A percentile compares a stretch with the other conserved stretches of the same genome.
Conservation (phyloP, 2,329 filamentous ascomycete genomes). For the Aspergillus spinulosporus region DNA sequence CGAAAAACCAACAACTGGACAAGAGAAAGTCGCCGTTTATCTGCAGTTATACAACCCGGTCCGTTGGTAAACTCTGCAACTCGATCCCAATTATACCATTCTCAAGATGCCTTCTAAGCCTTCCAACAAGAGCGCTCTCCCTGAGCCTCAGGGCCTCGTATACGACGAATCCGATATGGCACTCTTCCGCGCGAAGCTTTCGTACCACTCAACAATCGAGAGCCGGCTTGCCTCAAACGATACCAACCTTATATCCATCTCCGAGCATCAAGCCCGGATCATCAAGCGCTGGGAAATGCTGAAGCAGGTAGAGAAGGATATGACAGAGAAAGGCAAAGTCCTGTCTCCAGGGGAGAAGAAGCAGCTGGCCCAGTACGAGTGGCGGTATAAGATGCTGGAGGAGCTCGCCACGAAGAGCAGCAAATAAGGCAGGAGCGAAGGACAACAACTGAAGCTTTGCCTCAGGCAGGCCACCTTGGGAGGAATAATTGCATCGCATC, state of each 20-base stretch:
- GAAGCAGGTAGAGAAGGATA: conserved; percentile 36
- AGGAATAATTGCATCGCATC: conserved; percentile 4
- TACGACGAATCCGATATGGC: conserved; percentile 43
- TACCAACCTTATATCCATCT: conserved; percentile 35
- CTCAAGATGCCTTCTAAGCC: conserved; percentile 28
- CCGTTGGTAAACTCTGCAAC: background rate
- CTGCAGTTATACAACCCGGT: background rate
- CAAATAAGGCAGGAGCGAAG: conserved; percentile 6
- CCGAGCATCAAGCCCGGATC: conserved; percentile 36
- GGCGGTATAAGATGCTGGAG: conserved; percentile 37
- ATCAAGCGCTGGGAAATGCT: conserved; percentile 40
- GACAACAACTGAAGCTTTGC: background rate
- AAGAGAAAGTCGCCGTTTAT: background rate
- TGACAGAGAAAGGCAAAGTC: conserved; percentile 33
- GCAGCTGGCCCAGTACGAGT: conserved; percentile 37
- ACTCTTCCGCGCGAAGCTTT: conserved; percentile 38
- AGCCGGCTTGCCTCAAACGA: conserved; percentile 35
- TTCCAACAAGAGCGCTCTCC: conserved; percentile 25
- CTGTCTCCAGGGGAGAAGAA: conserved; percentile 33
- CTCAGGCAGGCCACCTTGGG: background rate
- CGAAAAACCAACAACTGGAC: background rate
- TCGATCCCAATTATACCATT: background rate
- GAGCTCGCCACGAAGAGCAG: conserved; percentile 31
- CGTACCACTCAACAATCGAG: conserved; percentile 38
- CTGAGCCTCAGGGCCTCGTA: conserved; percentile 36